Percentiles rank a stretch among this genome's conserved stretches.
phyloP scores from a whole-genome alignment of 2,329 filamentous ascomycete species.

The Fusarium camptoceras region DNA sequence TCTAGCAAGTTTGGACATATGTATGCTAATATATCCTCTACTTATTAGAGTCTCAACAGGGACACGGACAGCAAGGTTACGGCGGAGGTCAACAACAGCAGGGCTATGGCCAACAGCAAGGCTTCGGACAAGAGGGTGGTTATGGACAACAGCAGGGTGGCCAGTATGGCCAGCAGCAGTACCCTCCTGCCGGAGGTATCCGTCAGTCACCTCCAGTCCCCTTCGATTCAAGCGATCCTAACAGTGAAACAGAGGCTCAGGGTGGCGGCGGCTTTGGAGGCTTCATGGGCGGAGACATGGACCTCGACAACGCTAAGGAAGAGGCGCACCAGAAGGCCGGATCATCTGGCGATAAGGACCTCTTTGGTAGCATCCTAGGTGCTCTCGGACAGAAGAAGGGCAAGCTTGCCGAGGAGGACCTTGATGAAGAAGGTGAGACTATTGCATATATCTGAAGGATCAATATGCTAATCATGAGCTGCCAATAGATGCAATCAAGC shows the following conservation, averaged over 20 bases:
- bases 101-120: slow-evolving; percentile 25
- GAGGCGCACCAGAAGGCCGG: slow-evolving; percentile 62
- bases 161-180: slow-evolving; percentile 36
- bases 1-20: background rate
- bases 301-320: slow-evolving; percentile 61
- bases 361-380: slow-evolving; percentile 63
- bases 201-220: slow-evolving; percentile 41
- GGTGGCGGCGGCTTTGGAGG: slow-evolving; percentile 53
- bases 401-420: slow-evolving; percentile 60
- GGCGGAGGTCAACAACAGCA: slow-evolving; percentile 25
- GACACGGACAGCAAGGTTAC: slow-evolving; percentile 22
- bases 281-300: slow-evolving; percentile 58
- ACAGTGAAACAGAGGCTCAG: slow-evolving; percentile 48
- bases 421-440: slow-evolving; percentile 60
- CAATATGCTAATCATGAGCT: background rate
- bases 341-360: slow-evolving; percentile 57
- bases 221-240: background rate
- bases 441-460: too few species aligned
- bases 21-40: slow-evolving; percentile 11
- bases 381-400: slow-evolving; percentile 63
- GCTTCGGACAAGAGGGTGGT: slow-evolving; percentile 13
- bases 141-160: slow-evolving; percentile 22
- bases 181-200: slow-evolving; percentile 42
- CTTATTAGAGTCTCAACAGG: slow-evolving; percentile 25
- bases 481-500: slow-evolving; percentile 70